These are phyloP conservation scores for Nakaseomyces bracarensis DNA, from an alignment of 1,139 yeast genomes.

Conservation along the genomic window DNA sequence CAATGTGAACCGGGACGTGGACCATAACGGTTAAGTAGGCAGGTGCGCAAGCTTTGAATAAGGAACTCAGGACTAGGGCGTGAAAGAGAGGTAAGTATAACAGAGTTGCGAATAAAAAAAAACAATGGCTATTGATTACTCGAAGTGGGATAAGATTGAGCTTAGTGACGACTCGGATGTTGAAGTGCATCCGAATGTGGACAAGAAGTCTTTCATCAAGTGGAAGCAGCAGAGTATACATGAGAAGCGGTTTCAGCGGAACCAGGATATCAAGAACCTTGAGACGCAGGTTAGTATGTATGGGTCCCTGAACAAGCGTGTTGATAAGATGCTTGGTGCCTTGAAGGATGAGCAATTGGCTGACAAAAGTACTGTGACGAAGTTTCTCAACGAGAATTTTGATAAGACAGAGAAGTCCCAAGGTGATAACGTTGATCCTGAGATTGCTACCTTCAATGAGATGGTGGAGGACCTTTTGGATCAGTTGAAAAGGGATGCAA, in stretches of 20 bases:
- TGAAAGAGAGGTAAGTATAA: too few relatives aligned
- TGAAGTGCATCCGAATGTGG: conserved; percentile 98
- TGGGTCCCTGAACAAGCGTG: conserved; percentile 60
- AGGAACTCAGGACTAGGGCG: too few relatives aligned
- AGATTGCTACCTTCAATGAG: conserved; percentile 77
- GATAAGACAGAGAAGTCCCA: conserved; percentile 50
- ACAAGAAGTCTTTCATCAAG: conserved; percentile 79
- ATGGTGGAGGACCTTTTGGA: conserved; percentile 84
- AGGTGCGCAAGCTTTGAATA: too few relatives aligned
- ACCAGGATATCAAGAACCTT: conserved; percentile 64
- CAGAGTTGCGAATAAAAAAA: not conserved
- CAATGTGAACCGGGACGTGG: too few relatives aligned
- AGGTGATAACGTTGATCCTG: conserved; percentile 48
- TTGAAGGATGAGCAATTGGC: conserved; percentile 37
- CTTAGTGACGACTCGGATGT: conserved; percentile 92
- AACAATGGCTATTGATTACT: conserved; percentile 81
- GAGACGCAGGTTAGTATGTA: conserved; percentile 74
- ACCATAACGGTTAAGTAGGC: too few relatives aligned
- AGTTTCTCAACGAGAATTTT: conserved; percentile 41
- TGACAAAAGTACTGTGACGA: conserved; percentile 36
- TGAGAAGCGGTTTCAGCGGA: conserved; percentile 78
- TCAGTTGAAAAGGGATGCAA: conserved; percentile 56
- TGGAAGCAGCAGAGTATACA: conserved; percentile 98
- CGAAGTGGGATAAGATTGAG: conserved; percentile 96
- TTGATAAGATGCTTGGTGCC: conserved; percentile 46